phyloP scores from a whole-genome alignment of 2,329 filamentous ascomycete species.

The Akanthomyces muscarius region DNA sequence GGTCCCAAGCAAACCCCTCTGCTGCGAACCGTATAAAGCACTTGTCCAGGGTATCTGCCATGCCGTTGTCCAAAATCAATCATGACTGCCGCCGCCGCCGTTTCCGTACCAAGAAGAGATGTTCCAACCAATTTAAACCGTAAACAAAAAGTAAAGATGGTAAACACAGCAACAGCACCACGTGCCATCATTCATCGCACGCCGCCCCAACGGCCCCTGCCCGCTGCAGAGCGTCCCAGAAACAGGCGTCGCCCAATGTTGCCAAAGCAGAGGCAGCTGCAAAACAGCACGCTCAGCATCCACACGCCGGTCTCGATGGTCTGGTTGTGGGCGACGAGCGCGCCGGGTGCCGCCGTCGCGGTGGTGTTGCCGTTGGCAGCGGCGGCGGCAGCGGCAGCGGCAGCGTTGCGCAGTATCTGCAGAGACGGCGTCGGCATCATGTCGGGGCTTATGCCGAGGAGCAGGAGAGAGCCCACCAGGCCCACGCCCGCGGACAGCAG shows the following conservation, averaged over 20 bases:
- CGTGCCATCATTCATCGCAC: conserved; percentile 28
- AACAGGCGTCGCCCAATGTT: conserved; percentile 84
- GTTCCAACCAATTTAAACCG: not conserved
- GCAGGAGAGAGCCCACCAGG: conserved; percentile 65
- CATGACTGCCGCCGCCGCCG: not conserved
- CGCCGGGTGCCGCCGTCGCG: conserved; percentile 42
- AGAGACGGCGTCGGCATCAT: conserved; percentile 67
- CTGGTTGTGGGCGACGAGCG: conserved; percentile 53
- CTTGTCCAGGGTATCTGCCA: conserved; percentile 12
- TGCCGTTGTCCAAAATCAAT: conserved; percentile 2
- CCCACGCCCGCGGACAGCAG: conserved; percentile 72
- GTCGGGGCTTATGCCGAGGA: conserved; percentile 72
- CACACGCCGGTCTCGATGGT: conserved; percentile 73
- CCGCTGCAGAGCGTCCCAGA: conserved; percentile 41
- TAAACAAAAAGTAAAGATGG: not conserved
- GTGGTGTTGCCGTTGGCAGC: conserved; percentile 9
- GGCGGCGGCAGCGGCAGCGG: not conserved
- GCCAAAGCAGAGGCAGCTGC: conserved; percentile 91
- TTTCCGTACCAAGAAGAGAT: not conserved
- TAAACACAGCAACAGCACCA: not conserved
- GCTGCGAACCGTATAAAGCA: not conserved
- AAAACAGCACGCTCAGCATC: conserved; percentile 91
- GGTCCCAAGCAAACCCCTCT: not conserved
- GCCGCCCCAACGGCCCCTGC: conserved; percentile 45
- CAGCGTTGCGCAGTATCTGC: conserved; percentile 26